A percentile compares a stretch with the other conserved stretches of the same genome.
Evolutionary conservation across 108 stramenopile species (phyloP).

Genomic region (Skeletonema costatum): DNA sequence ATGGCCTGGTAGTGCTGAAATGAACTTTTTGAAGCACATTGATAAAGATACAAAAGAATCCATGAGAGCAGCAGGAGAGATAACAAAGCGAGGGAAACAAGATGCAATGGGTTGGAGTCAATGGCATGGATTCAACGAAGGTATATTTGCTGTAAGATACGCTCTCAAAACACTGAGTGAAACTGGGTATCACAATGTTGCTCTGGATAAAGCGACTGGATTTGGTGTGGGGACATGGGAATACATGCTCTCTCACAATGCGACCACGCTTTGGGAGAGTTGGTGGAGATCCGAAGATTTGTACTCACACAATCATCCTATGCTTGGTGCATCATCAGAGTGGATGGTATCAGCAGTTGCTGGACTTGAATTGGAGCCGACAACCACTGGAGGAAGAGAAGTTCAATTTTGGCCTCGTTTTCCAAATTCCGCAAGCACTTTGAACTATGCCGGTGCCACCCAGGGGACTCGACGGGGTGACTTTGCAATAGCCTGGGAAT

Average conservation of each 20-base stretch:
- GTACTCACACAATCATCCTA: slow-evolving; percentile 59
- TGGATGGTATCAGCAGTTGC: slow-evolving; percentile 57
- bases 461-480: slow-evolving; percentile 48
- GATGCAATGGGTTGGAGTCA: slow-evolving; percentile 47
- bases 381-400: slow-evolving; percentile 28
- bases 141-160: slow-evolving; percentile 43
- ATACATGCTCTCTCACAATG: slow-evolving; percentile 53
- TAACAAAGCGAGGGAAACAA: slow-evolving; percentile 32
- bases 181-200: slow-evolving; percentile 45
- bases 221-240: slow-evolving; percentile 49
- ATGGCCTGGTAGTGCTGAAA: slow-evolving; percentile 40
- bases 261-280: slow-evolving; percentile 60
- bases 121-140: slow-evolving; percentile 51
- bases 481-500: slow-evolving; percentile 47
- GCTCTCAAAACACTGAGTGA: slow-evolving; percentile 49
- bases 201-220: slow-evolving; percentile 37
- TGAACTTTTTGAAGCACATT: slow-evolving; percentile 13
- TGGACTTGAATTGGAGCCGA: slow-evolving; percentile 40
- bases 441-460: slow-evolving; percentile 37
- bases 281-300: slow-evolving; percentile 53
- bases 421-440: slow-evolving; percentile 34
- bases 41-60: slow-evolving; percentile 6
- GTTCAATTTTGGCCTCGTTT: slow-evolving; percentile 49
- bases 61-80: slow-evolving; percentile 33
- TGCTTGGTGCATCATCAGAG: slow-evolving; percentile 53